phyloP scores from a whole-genome alignment of 2,329 filamentous ascomycete species.

The Fusarium annulatum region DNA sequence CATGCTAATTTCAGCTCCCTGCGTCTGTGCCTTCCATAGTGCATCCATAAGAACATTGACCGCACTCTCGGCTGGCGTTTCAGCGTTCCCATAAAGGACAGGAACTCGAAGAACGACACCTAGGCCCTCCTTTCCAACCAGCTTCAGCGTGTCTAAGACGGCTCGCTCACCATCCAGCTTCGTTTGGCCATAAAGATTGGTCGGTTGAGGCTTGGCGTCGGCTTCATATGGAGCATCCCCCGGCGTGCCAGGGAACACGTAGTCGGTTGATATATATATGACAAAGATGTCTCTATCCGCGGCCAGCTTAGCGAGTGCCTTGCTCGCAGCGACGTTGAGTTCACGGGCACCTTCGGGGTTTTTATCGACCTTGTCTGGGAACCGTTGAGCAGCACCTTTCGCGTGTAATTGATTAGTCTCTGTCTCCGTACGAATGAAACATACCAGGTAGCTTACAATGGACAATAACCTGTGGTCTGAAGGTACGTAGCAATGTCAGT shows the following conservation, averaged over 20 bases:
- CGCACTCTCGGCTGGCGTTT: constrained; percentile 79
- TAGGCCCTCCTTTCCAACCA: constrained; percentile 61
- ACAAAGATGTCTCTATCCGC: constrained; percentile 70
- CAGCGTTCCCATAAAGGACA: constrained; percentile 83
- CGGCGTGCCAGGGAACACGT: constrained; percentile 77
- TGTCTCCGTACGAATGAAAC: not conserved
- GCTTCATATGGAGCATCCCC: constrained; percentile 88
- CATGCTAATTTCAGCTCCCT: constrained; percentile 74
- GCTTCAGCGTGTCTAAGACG: constrained; percentile 70
- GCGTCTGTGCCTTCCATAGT: constrained; percentile 78
- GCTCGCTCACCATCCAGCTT: constrained; percentile 71
- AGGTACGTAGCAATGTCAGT: constrained; percentile 7
- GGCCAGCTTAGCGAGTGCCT: constrained; percentile 73
- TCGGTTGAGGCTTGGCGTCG: constrained; percentile 71
- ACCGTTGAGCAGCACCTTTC: constrained; percentile 85
- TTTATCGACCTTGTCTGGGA: constrained; percentile 84
- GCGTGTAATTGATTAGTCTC: constrained; percentile 27
- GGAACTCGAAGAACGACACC: constrained; percentile 83
- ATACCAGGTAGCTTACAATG: constrained; percentile 71
- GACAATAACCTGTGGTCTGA: constrained; percentile 79
- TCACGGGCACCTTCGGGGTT: constrained; percentile 79
- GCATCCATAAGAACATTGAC: constrained; percentile 83
- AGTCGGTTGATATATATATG: constrained; percentile 86
- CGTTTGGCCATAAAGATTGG: constrained; percentile 78
- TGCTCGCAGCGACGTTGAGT: constrained; percentile 80